Evolutionary conservation across 2,329 filamentous ascomycete genomes (phyloP), one percentile per base, ranked within the genome.

Genomic region (Trichophaea hybrida): DNA sequence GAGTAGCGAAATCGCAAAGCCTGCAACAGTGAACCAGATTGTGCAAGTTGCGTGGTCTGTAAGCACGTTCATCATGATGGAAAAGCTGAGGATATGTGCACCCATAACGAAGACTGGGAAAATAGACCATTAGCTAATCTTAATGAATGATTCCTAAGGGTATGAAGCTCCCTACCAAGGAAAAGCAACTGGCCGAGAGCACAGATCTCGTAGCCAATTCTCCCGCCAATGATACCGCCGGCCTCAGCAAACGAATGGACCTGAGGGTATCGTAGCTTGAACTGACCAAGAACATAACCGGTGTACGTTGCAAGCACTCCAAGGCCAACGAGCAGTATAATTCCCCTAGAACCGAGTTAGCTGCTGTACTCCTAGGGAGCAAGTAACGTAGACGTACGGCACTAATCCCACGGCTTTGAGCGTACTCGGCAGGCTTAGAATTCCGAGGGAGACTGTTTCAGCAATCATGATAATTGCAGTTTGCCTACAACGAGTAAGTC

Each of bases 1-100:
- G 8, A 80, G 58, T 68, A 81, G 79, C 56, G 80, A 83, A 3
- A 86, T 61, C 4, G 77, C 67, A 62, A 82, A 68, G 0, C 81
- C 82, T 1, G 82, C 73, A n/a, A 82, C 73, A 3, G 77, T 79
- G 72, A 81, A 86, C 1, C 81, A 74, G 59, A 86, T 80, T 2
- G 81, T 82, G 70, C 83, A 86, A 0, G 78, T 76, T 0, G 75
- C 78, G 63, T 84, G 77, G 2, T 78, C 70, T 4, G 81, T 82
- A 55, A 87, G 74, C 55, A 77, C 80, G 66, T 82, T 82, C 71
- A 86, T 79, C 65, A 83, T 83, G 67, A 86, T 83, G 35, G 77
- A 78, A 65, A 86, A 86, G 0, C 83, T 85, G 62, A 87, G 73
- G 55, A 85, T 75, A 71, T 88, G 85, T n/a, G 82, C 84, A 37